These are phyloP conservation scores for Raphidocelis subcapitata DNA, from an alignment of 139 green algal species.

Conservation along the genomic window DNA sequence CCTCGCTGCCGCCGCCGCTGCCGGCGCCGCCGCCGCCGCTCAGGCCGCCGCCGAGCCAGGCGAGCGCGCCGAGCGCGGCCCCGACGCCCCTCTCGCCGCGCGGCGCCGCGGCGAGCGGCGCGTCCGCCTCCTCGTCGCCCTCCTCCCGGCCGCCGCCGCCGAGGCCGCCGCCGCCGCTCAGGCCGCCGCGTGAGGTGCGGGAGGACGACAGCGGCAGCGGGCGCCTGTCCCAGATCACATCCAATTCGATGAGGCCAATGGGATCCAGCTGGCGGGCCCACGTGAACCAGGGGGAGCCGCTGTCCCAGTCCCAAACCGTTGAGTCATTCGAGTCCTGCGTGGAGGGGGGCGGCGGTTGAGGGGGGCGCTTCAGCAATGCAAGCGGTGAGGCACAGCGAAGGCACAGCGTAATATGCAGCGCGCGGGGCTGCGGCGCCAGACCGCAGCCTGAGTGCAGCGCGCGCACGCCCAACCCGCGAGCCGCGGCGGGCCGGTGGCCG, in stretches of 20 bases:
- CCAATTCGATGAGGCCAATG: slow-evolving; percentile 55
- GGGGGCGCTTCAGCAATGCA: not conserved
- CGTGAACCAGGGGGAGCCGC: slow-evolving; percentile 51
- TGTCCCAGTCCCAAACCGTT: slow-evolving; percentile 62
- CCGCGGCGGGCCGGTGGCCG: too few species aligned
- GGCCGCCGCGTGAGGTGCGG: too few species aligned
- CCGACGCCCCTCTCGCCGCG: not conserved
- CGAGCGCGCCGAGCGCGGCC: too few species aligned
- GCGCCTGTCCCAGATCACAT: slow-evolving; percentile 53
- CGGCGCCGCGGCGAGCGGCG: not conserved
- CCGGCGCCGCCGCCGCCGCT: too few species aligned
- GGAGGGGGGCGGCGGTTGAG: not conserved
- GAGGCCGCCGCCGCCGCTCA: too few species aligned
- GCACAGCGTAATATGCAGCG: too few species aligned
- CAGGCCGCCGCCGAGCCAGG: too few species aligned
- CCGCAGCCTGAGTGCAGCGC: too few species aligned
- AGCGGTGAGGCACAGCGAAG: too few species aligned
- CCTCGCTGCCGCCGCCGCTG: not conserved
- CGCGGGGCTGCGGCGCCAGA: too few species aligned
- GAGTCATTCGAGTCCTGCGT: slow-evolving; percentile 9
- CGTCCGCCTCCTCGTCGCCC: not conserved
- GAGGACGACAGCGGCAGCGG: not conserved
- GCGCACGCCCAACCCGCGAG: too few species aligned
- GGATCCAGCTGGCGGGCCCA: slow-evolving; percentile 65
- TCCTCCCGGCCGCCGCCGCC: not conserved